Base-by-base conservation (phyloP, 805 yeast species). In the Kluyveromyces aestuarii region DNA sequence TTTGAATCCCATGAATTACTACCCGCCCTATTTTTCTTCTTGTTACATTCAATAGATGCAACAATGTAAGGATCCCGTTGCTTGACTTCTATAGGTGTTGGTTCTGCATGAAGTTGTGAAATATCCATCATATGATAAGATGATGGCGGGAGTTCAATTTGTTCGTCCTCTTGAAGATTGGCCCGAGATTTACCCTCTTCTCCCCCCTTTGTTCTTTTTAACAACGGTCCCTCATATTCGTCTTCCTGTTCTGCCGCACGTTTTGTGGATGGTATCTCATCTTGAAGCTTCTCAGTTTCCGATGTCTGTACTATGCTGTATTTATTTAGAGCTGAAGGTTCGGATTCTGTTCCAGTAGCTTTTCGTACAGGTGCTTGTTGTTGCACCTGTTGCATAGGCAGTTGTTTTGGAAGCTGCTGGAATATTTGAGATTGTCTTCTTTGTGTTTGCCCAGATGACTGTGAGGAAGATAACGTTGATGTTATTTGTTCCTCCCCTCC, bases 1-100 rank as follows among this genome's bases (percentile, higher is more conserved):
- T 77, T 77, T 7, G 70, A 60, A 45, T 71, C 68, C 16, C 67
- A 60, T 21, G 68, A 61, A 40, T 55, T 68, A 16, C 61, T 53
- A 19, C 61, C 55, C n/a, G 56, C 54, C 6, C 37, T 38, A 16
- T 49, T 46, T 41, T 45, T 46, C n/a, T 44, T 37, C 16, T 46
- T 48, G 21, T 47, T 47, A 39, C 40, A 45, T 16, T 41, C 37
- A 57, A 60, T 49, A 62, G 57, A 56, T 50, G 61, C 33, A 13
- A 56, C 43, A 38, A 53, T 44, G 37, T 45, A 46, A 27, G 47
- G 52, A 41, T 21, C 39, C 16, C 16, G 44, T 40, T 41, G 52
- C 39, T 48, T 46, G n/a, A 41, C 44, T 40, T 43, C 53, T 16
- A 49, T 50, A 16, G 55, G 54, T 2, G 58, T 55, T 13, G 58